Conservation (phyloP, 495 filamentous ascomycete genomes). For the Penicillium verhagenii region DNA sequence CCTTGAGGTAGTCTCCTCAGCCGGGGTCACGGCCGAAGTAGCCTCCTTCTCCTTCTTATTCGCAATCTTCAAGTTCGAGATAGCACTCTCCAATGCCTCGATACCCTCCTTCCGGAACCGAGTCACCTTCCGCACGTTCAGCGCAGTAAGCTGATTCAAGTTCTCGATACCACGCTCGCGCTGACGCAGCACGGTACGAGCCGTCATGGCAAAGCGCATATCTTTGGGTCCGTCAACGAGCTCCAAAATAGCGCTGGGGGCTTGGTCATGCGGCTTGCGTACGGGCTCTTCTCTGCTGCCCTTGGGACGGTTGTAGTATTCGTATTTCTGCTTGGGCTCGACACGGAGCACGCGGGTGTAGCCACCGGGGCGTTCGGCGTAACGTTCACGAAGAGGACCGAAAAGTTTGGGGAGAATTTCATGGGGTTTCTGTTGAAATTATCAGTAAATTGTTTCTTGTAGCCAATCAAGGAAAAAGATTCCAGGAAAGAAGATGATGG, state of each 20-base stretch:
- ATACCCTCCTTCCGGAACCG: conserved; percentile 67
- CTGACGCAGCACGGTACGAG: conserved; percentile 68
- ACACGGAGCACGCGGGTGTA: conserved; percentile 93
- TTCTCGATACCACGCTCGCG: conserved; percentile 47
- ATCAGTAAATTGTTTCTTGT: conserved; percentile 11
- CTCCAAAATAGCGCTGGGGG: conserved; percentile 87
- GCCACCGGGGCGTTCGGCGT: conserved; percentile 77
- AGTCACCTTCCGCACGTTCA: conserved; percentile 86
- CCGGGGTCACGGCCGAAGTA: conserved; percentile 7
- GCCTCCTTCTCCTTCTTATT: conserved; percentile 5
- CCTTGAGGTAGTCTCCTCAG: not conserved
- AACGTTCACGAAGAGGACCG: conserved; percentile 75
- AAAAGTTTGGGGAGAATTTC: conserved; percentile 83
- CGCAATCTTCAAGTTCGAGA: conserved; percentile 54
- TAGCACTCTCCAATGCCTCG: conserved; percentile 64
- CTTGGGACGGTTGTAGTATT: conserved; percentile 23
- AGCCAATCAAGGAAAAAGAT: not conserved
- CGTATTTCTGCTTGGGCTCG: conserved; percentile 57
- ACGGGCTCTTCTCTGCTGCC: conserved; percentile 17
- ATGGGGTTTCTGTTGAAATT: conserved; percentile 52
- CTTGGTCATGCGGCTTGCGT: conserved; percentile 63
- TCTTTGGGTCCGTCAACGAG: conserved; percentile 93
- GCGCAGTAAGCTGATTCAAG: conserved; percentile 66
- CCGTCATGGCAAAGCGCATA: conserved; percentile 92
- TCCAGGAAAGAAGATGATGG: not conserved